Evolutionary conservation across 2,329 filamentous ascomycete species (phyloP).

Genomic region (Fusarium zealandicum): DNA sequence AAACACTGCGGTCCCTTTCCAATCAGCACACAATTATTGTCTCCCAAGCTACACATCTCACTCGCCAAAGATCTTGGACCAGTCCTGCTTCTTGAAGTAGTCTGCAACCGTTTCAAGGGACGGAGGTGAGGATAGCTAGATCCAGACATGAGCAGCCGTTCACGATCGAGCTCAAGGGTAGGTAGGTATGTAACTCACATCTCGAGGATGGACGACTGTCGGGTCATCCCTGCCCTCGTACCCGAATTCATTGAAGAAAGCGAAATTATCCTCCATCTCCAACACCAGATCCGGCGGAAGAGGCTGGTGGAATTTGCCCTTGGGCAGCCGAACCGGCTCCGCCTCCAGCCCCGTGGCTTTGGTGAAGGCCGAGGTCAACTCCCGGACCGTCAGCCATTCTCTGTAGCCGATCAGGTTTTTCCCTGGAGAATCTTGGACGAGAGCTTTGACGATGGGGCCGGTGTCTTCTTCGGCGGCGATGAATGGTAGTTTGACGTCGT

Average conservation of each 20-base stretch:
- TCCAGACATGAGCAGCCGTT: not conserved
- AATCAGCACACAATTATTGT: not conserved
- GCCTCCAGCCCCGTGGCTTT: constrained; percentile 22
- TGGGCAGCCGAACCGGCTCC: not conserved
- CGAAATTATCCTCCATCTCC: constrained; percentile 19
- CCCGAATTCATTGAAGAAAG: constrained; percentile 24
- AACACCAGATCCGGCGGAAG: not conserved
- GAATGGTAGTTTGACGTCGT: constrained; percentile 31
- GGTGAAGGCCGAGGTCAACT: constrained; percentile 28
- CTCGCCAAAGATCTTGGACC: constrained; percentile 11
- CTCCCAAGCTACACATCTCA: not conserved
- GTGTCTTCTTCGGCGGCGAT: constrained; percentile 40
- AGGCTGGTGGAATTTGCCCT: not conserved
- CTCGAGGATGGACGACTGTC: constrained; percentile 15
- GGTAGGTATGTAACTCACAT: constrained; percentile 20
- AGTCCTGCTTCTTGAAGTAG: constrained; percentile 27
- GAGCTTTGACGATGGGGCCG: constrained; percentile 33
- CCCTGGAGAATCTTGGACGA: constrained; percentile 28
- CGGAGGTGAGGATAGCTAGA: constrained; percentile 9
- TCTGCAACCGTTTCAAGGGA: constrained; percentile 7
- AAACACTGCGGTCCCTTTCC: no score
- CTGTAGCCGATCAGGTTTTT: constrained; percentile 37
- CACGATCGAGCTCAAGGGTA: not conserved
- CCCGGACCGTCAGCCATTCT: constrained; percentile 30
- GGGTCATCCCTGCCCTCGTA: constrained; percentile 27